A percentile compares a stretch with the other conserved stretches of the same genome.
Conservation (phyloP, 2,329 filamentous ascomycete species). For the Pestalotiopsis sp. region DNA sequence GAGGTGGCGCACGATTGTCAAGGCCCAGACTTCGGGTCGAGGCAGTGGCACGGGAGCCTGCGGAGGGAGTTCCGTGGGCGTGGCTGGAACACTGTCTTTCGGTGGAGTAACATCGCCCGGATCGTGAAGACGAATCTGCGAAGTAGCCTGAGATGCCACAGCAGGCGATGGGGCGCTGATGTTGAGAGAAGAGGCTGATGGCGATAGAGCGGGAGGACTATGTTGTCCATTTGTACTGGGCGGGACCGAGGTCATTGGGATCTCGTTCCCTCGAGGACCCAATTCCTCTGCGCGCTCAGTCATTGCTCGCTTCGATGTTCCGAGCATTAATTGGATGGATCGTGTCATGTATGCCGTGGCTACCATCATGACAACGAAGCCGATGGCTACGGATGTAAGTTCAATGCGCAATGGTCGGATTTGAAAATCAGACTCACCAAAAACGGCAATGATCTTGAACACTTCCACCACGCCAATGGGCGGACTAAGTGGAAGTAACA, state of each 20-base stretch:
- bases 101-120: conserved; percentile 11
- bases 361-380: conserved; percentile 56
- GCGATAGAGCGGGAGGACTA: conserved; percentile 14
- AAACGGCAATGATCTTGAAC: conserved; percentile 61
- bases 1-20: conserved; percentile 45
- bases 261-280: conserved; percentile 45
- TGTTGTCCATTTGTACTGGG: conserved; percentile 18
- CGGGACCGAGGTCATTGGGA: conserved; percentile 42
- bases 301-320: conserved; percentile 54
- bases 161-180: conserved; percentile 22
- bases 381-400: conserved; percentile 45
- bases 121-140: conserved; percentile 10
- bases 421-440: conserved; percentile 53
- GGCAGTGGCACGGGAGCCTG: conserved; percentile 47
- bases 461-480: conserved; percentile 57
- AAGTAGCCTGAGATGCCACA: conserved; percentile 10
- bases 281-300: conserved; percentile 56
- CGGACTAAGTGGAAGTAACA: conserved; percentile 60
- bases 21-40: conserved; percentile 53
- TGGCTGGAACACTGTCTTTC: conserved; percentile 1
- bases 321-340: conserved; percentile 52
- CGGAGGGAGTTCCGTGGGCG: conserved; percentile 17
- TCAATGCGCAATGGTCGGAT: no score
- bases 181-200: conserved; percentile 8
- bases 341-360: conserved; percentile 58